Evolutionary conservation across 495 filamentous ascomycete species (phyloP), one percentile per base, ranked within the genome.

Genomic region (Trypethelium eluteriae): DNA sequence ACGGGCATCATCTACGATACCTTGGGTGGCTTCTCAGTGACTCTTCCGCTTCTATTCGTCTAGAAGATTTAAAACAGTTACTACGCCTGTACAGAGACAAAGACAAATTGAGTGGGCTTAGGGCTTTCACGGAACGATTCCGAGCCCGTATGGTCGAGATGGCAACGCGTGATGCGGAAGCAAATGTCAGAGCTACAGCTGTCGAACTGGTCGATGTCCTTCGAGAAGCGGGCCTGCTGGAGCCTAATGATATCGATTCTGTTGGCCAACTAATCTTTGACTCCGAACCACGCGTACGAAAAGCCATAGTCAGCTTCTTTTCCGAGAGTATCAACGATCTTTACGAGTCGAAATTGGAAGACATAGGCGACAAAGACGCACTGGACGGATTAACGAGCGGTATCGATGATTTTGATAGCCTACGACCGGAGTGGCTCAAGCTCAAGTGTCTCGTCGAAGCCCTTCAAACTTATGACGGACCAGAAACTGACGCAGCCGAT

Each of bases 21-120:
- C 81, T 98, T 11, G 94, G 94, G 47, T 98, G 94, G 93, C 86
- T 94, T 66, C 81, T 98, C 35, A 93, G 92, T 2, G 94, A 98
- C 74, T 77, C 84, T 1, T 79, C 84, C 47, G 78, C 85, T 2
- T 80, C 84, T 6, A 90, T 88, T 1, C 82, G 94, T 53, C 78
- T 85, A 12, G 91, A 93, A 71, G 88, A 91, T 11, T 73, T 98
- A n/a, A 89, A 86, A 68, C 89, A 96, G 70, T 81, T 98, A 3
- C 79, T 83, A 2, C 86, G 83, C 64, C 80, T 98, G 2, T 89
- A 90, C 74, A 89, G 87, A 73, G 83, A 85, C 65, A 84, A 84
- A 69, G 84, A 92, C 62, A 91, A 93, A 69, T 81, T 91, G 35
- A 86, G 85, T 65, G 87, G 88, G 34, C 76, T 98, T 44, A 85